Evolutionary conservation across 2,329 filamentous ascomycete genomes (phyloP).

Genomic region (Madurella fahalii): DNA sequence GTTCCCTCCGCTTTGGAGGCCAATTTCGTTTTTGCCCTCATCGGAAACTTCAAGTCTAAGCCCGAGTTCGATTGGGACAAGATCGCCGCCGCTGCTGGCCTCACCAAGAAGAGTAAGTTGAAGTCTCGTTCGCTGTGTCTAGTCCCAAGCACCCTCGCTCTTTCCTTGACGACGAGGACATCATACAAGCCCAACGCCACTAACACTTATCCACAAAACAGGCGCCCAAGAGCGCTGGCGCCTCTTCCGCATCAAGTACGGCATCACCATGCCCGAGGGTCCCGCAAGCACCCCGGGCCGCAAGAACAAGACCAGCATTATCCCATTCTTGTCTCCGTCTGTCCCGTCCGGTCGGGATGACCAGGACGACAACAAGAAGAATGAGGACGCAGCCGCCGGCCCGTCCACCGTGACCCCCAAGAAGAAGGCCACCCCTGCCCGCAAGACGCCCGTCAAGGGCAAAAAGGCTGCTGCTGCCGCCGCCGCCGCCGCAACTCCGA

Average conservation of each 20-base stretch:
- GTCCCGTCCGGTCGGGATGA: not conserved
- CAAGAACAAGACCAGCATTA: not conserved
- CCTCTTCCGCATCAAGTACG: constrained; percentile 14
- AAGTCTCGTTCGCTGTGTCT: not conserved
- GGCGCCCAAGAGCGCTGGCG: constrained; percentile 18
- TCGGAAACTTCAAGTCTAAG: constrained; percentile 16
- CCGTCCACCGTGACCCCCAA: not conserved
- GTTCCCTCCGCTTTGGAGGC: constrained; percentile 6
- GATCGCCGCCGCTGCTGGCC: constrained; percentile 3
- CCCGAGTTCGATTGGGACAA: constrained; percentile 22
- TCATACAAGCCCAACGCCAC: not conserved
- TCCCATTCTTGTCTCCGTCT: not conserved
- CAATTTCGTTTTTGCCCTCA: constrained; percentile 15
- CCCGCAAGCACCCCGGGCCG: not conserved
- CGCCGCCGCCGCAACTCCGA: no score
- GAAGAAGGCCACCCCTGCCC: not conserved
- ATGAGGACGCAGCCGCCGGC: not conserved
- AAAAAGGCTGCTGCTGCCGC: not conserved
- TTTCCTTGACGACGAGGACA: not conserved
- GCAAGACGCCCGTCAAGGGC: constrained; percentile 1
- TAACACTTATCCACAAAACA: not conserved
- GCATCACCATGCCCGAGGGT: not conserved
- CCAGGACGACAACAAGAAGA: not conserved
- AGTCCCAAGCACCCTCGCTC: not conserved
- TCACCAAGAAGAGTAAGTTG: constrained; percentile 9